Conservation (phyloP, 169 alveolate species). For the Neospora caninum region DNA sequence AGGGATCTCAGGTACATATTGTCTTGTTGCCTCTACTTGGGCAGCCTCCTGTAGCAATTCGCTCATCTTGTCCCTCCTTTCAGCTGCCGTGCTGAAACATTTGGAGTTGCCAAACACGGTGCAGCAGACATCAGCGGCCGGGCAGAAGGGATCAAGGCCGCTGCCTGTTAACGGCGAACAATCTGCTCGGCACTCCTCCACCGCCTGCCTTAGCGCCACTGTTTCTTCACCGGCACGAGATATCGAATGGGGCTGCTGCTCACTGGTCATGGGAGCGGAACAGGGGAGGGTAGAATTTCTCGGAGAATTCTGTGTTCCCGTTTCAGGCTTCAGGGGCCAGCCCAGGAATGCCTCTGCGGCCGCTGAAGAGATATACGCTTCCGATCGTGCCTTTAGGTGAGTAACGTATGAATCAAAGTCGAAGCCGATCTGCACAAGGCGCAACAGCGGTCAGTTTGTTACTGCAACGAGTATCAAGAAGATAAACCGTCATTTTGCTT, state of each 20-base stretch:
- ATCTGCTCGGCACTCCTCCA: conserved; percentile 49
- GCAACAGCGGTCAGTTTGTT: not conserved
- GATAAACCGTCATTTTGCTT: too few relatives aligned
- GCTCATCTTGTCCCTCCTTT: not conserved
- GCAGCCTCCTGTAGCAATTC: not conserved
- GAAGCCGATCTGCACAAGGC: conserved; percentile 45
- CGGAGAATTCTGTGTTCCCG: not conserved
- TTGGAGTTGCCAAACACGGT: conserved; percentile 49
- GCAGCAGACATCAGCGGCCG: conserved; percentile 58
- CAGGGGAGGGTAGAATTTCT: not conserved
- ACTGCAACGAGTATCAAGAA: too few relatives aligned
- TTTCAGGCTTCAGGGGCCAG: not conserved
- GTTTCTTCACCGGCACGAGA: not conserved
- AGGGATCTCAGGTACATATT: not conserved
- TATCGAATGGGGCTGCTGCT: not conserved
- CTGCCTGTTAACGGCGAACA: conserved; percentile 4
- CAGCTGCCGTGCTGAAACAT: conserved; percentile 45
- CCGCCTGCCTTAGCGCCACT: conserved; percentile 2
- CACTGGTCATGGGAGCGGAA: not conserved
- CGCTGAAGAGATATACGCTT: not conserved
- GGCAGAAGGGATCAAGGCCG: not conserved
- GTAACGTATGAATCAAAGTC: conserved; percentile 52
- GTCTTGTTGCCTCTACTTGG: not conserved
- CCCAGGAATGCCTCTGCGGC: not conserved
- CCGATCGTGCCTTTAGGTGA: conserved; percentile 21